phyloP scores from a whole-genome alignment of 2,329 filamentous ascomycete species.

The Neofusicoccum ribis region DNA sequence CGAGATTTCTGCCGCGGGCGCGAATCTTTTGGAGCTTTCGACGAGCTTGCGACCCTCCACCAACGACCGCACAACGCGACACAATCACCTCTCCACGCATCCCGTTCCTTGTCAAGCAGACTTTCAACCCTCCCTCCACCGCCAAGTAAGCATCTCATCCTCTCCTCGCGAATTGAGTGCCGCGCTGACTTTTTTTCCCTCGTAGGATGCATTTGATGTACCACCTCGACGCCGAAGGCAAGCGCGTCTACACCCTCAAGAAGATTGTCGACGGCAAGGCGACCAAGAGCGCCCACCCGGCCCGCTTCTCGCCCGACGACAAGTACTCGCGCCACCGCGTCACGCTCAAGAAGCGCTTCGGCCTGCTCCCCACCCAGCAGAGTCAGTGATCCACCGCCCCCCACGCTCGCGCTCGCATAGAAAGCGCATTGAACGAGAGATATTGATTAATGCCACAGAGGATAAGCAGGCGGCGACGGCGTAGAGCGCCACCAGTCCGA shows the following conservation, averaged over 20 bases:
- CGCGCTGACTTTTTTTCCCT: neutral
- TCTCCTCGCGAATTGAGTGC: neutral
- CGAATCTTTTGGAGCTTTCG: conserved; percentile 1
- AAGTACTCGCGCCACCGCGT: conserved; percentile 96
- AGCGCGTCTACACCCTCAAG: conserved; percentile 92
- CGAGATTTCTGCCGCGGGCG: conserved; percentile 1
- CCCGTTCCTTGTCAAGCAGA: neutral
- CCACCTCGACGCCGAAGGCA: conserved; percentile 78
- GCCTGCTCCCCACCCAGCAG: conserved; percentile 81
- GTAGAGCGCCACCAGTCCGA: neutral
- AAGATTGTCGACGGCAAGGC: conserved; percentile 80
- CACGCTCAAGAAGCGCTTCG: conserved; percentile 91
- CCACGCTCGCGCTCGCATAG: no score
- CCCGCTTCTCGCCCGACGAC: conserved; percentile 96
- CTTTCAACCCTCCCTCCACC: neutral
- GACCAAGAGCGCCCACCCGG: conserved; percentile 94
- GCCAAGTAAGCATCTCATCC: no score
- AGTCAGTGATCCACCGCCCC: conserved; percentile 34
- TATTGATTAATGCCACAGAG: neutral
- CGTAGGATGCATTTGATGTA: conserved; percentile 74
- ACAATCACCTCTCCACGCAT: neutral
- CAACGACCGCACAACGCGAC: neutral
- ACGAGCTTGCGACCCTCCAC: neutral
- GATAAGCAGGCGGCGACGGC: conserved; percentile 14
- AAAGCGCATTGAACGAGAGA: neutral